Base-by-base conservation (phyloP, 139 green algal genomes). In the Pycnococcus provasolii region DNA sequence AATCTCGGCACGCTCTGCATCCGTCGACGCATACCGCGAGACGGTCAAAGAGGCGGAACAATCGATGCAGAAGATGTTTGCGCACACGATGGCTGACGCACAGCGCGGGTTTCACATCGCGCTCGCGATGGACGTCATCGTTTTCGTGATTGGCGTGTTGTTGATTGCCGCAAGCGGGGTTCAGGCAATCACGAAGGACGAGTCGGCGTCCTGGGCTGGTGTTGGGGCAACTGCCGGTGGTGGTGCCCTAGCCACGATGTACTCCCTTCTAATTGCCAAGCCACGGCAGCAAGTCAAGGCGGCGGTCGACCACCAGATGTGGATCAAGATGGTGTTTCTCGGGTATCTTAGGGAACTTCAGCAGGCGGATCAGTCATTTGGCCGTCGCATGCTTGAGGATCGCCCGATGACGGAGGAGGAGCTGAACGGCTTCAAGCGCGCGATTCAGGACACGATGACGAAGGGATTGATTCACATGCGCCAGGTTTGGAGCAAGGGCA, bases 221-320 rank as follows among this genome's bases (percentile, higher is more conserved):
- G 57, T 42, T 40, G 57, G 57, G 8, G n/a, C n/a, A 26, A 45
- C 15, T 40, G 57, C 9, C n/a, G 57, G 57, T 9, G n/a, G 8
- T 26, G 57, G 57, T 39, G 57, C 15, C 9, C 26, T 63, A 9
- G 57, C n/a, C 9, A 63, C 26, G 8, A 13, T 63, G 15, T 63
- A 63, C 26, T 42, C 57, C 11, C n/a, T 42, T 9, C 26, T 63
- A 9, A 42, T 63, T 9, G 13, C 57, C 9, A 63, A 63, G 57
- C 57, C 57, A 26, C 57, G 57, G 11, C 8, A 26, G 15, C 13
- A 63, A 13, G 57, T 63, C 57, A 26, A 40, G 15, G 57, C 57
- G n/a, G n/a, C 57, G 9, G 57, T 63, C 13, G 57, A 63, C 57
- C 57, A 63, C 26, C 57, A 45, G n/a, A 63, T 63, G 57, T 63